phyloP scores from a whole-genome alignment of 2,329 filamentous ascomycete species.

The Pyrenophora seminiperda region DNA sequence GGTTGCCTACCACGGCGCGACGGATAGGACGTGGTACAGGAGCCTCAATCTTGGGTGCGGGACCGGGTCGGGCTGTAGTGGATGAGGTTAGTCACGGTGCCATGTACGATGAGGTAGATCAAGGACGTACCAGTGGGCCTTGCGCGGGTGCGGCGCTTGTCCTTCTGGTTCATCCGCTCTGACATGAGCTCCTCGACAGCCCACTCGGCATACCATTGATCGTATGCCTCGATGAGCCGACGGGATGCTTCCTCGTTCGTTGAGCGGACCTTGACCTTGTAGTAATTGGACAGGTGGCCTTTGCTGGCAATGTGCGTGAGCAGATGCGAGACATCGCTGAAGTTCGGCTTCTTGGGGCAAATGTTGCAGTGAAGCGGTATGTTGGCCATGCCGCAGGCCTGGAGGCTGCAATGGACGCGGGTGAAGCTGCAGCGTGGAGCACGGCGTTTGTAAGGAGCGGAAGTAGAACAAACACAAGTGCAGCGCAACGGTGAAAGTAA shows the following conservation, averaged over 20 bases:
- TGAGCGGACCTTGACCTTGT: constrained; percentile 76
- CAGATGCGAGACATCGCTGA: constrained; percentile 89
- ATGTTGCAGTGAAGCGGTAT: constrained; percentile 81
- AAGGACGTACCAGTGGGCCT: constrained; percentile 38
- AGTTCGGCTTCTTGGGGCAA: constrained; percentile 77
- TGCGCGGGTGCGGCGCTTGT: constrained; percentile 63
- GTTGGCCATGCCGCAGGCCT: constrained; percentile 46
- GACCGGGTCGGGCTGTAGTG: constrained; percentile 30
- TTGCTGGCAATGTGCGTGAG: constrained; percentile 93
- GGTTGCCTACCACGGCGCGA: constrained; percentile 28
- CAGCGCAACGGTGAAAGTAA: constrained; percentile 33
- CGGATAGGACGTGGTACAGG: constrained; percentile 32
- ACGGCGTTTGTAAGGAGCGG: constrained; percentile 32
- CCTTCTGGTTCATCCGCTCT: constrained; percentile 77
- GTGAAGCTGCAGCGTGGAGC: constrained; percentile 10
- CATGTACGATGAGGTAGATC: background rate
- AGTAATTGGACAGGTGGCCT: constrained; percentile 83
- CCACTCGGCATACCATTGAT: constrained; percentile 77
- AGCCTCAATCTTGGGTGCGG: constrained; percentile 33
- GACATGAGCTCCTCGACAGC: constrained; percentile 74
- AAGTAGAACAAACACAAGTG: constrained; percentile 26
- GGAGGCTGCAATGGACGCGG: constrained; percentile 1
- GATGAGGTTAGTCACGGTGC: constrained; percentile 27
- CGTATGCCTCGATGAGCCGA: constrained; percentile 68
- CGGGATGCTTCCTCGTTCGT: constrained; percentile 70